Evolutionary conservation across 75 land plant species (phyloP).

Genomic region (Selaginella moellendorffii): DNA sequence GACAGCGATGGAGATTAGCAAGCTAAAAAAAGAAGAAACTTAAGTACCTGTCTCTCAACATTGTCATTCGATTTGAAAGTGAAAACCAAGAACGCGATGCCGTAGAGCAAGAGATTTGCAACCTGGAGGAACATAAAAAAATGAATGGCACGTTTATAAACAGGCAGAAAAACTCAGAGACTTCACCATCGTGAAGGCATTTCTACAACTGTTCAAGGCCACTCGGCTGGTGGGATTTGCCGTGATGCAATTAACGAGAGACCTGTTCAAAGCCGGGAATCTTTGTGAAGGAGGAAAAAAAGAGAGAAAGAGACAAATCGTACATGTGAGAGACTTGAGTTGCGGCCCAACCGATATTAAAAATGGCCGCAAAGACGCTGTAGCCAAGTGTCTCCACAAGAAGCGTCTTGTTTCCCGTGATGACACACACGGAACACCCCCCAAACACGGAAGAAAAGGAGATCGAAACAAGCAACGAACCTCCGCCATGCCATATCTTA

Average conservation of each 20-base stretch:
- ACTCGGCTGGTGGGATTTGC: slow-evolving; percentile 82
- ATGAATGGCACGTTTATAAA: neutral
- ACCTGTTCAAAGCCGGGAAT: too few species aligned
- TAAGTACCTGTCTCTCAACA: slow-evolving; percentile 59
- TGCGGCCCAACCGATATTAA: slow-evolving; percentile 95
- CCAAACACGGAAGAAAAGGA: slow-evolving; percentile 99
- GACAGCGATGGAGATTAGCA: slow-evolving; percentile 10
- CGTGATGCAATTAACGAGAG: slow-evolving; percentile 91
- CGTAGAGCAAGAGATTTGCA: slow-evolving; percentile 78
- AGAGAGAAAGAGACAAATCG: too few species aligned
- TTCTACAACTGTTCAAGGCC: slow-evolving; percentile 73
- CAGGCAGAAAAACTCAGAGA: neutral
- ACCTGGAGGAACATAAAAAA: slow-evolving; percentile 32
- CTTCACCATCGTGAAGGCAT: slow-evolving; percentile 91
- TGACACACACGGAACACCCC: slow-evolving; percentile 62
- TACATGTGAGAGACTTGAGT: slow-evolving; percentile 99
- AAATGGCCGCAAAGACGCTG: slow-evolving; percentile 83
- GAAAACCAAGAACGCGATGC: slow-evolving; percentile 64
- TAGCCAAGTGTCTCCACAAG: slow-evolving; percentile 54
- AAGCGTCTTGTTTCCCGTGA: slow-evolving; percentile 36
- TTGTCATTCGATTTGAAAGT: slow-evolving; percentile 24
- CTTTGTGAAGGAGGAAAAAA: too few species aligned
- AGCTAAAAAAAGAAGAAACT: neutral
- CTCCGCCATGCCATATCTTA: slow-evolving; percentile 90
- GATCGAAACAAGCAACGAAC: slow-evolving; percentile 74